Evolutionary conservation across 768 basidiomycete genomes (phyloP), one percentile per base, ranked within the genome.

Genomic region (Cystobasidium tubakii): DNA sequence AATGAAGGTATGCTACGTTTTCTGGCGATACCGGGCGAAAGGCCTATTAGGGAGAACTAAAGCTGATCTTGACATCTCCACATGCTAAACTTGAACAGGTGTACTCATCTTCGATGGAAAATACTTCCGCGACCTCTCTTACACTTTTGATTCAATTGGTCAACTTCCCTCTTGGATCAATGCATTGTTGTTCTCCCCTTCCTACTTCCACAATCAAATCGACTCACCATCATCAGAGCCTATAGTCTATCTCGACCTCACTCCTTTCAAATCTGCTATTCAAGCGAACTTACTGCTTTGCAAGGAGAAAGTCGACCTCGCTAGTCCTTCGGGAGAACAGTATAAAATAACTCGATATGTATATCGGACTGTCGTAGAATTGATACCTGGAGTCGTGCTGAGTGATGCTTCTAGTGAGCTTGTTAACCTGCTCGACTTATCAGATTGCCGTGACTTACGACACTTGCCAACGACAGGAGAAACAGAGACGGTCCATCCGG

Each of bases 141-240:
- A 74, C 43, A 25, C 39, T 6, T 75, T 21, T 50, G 79, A 79
- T 39, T 29, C 50, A 12, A 57, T 76, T 15, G 79, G 79, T 0
- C 79, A 79, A 31, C 53, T 77, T 0, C 79, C 79, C 60, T 31
- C 46, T 0, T 79, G 77, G 77, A 62, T 79, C 60, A 77, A 79
- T 70, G 67, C 76, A 62, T 70, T 79, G 42, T 1, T 69, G 0
- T 75, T 75, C 33, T 66, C 76, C 9, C 78, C 78, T 0, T 60
- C 55, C 6, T 73, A 74, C 63, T 79, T 60, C 62, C 79, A 79
- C 76, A 77, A 77, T 55, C 71, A 79, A 13, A 21, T 79, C 46
- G 75, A 75, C 1, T 64, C 73, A 6, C 75, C 76, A n/a, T 50
- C 73, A 0, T 42, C 74, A 6, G 74, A 76, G 27, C 79, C 79